Conservation (phyloP, 495 filamentous ascomycete species). For the Achaetomiella virescens region DNA sequence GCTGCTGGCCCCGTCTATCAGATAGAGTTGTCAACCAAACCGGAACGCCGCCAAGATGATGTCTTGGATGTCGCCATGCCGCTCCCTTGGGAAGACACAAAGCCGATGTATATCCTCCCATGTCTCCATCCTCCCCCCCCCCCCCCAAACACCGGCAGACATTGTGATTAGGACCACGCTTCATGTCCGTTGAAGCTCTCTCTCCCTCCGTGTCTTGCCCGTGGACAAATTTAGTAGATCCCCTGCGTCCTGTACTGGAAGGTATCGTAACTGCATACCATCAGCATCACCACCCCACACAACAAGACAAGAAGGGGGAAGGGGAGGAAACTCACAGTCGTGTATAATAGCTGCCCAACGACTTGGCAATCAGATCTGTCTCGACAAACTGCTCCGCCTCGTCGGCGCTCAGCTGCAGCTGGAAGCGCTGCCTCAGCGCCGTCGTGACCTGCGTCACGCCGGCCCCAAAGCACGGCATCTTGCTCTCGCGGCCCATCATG, state of each 20-base stretch:
- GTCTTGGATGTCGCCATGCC: no score
- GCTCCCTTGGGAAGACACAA: no score
- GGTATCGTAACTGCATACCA: conserved; percentile 63
- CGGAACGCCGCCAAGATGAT: no score
- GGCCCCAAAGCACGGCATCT: conserved; percentile 69
- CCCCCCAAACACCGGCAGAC: no score
- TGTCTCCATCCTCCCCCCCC: no score
- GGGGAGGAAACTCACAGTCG: conserved; percentile 49
- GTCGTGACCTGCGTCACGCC: conserved; percentile 55
- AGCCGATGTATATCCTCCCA: no score
- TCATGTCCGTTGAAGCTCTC: no score
- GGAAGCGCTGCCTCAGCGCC: conserved; percentile 59
- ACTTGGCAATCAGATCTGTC: conserved; percentile 62
- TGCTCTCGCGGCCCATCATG: conserved; percentile 68
- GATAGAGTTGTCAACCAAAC: no score
- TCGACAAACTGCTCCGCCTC: conserved; percentile 70
- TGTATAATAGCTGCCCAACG: conserved; percentile 69
- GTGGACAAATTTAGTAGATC: conserved; percentile 50
- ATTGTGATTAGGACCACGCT: no score
- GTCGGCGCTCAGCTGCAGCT: conserved; percentile 65
- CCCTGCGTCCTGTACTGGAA: conserved; percentile 76
- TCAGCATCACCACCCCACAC: neutral
- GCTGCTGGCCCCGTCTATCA: no score
- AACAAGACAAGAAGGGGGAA: neutral
- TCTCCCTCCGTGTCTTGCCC: neutral